Evolutionary conservation across 805 yeast species (phyloP).

Genomic region (Kodamaea lidongshanica): DNA sequence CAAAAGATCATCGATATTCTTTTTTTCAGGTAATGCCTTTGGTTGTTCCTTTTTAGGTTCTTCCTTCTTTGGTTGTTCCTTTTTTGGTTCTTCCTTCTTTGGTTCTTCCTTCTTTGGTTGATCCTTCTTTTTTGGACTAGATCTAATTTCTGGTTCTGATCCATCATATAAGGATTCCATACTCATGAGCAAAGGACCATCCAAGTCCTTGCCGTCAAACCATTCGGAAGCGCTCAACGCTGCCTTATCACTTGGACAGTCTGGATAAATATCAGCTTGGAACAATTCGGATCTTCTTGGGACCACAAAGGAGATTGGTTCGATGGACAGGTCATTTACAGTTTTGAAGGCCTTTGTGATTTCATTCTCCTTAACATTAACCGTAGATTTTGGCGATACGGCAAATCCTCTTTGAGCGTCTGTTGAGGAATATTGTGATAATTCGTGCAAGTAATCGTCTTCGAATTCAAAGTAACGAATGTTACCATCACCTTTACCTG

Average conservation of each 20-base stretch:
- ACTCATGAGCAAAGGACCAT: slow-evolving; percentile 73
- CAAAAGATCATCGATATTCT: slow-evolving; percentile 33
- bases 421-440: slow-evolving; percentile 83
- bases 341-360: slow-evolving; percentile 78
- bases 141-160: slow-evolving; percentile 43
- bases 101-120: slow-evolving; percentile 13
- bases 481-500: slow-evolving; percentile 98
- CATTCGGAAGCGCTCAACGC: slow-evolving; percentile 78
- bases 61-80: slow-evolving; percentile 5
- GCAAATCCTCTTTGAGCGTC: slow-evolving; percentile 97
- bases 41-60: slow-evolving; percentile 9
- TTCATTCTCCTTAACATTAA: slow-evolving; percentile 78
- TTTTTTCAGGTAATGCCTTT: slow-evolving; percentile 3
- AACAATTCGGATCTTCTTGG: slow-evolving; percentile 93
- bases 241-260: slow-evolving; percentile 73
- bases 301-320: slow-evolving; percentile 87
- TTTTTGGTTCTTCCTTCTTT: slow-evolving; percentile 8
- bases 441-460: slow-evolving; percentile 71
- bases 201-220: slow-evolving; percentile 69
- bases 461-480: slow-evolving; percentile 89
- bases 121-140: slow-evolving; percentile 19
- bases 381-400: slow-evolving; percentile 74
- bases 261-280: slow-evolving; percentile 90
- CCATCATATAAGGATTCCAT: slow-evolving; percentile 82
- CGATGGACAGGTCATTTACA: slow-evolving; percentile 76